Base-by-base conservation (phyloP, 2,329 filamentous ascomycete genomes). In the Capronia americana region DNA sequence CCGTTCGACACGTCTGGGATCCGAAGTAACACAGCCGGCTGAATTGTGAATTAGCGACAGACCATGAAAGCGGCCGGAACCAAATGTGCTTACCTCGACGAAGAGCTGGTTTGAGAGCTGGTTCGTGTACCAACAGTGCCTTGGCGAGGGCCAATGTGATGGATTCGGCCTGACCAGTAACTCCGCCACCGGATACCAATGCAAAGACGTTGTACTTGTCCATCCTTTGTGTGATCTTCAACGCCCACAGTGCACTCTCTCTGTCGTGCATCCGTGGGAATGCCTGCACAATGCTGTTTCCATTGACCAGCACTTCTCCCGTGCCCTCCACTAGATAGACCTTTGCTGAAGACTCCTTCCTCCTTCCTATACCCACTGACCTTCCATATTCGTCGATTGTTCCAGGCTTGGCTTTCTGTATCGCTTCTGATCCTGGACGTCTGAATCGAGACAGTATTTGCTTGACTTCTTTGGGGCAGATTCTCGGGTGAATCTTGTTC, bases 191-290 rank as follows among this genome's bases (percentile, higher is more conserved):
- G 66, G 86, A 85, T 2, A 93, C 92, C 57, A 91, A 80, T 61
- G 90, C 93, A 89, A 92, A 99, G 3, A 97, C 88, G 75, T 99
- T 99, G 84, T 99, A 99, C 79, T 97, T 98, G 83, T 97, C 93
- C 70, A 96, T 80, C 70, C 95, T 85, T 51, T 90, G 84, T 26
- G 93, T 96, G 57, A 88, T 86, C 74, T 93, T 92, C 75, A 99
- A 80, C 7, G 94, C 88, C 94, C 94, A 99, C 3, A 97, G 82
- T 2, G 92, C 94, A 76, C 92, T 97, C 82, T 98, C 95, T 51
- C 95, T 88, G 79, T 99, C 94, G 77, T 99, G 94, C 58, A 97
- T 80, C 41, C 95, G 88, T 38, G 89, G 91, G 78, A 99, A 99
- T 24, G 87, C 89, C 58, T 95, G 87, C 58, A 86, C 86, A 64